Evolutionary conservation across 805 yeast genomes (phyloP).

Genomic region (Clavispora vitiphila): DNA sequence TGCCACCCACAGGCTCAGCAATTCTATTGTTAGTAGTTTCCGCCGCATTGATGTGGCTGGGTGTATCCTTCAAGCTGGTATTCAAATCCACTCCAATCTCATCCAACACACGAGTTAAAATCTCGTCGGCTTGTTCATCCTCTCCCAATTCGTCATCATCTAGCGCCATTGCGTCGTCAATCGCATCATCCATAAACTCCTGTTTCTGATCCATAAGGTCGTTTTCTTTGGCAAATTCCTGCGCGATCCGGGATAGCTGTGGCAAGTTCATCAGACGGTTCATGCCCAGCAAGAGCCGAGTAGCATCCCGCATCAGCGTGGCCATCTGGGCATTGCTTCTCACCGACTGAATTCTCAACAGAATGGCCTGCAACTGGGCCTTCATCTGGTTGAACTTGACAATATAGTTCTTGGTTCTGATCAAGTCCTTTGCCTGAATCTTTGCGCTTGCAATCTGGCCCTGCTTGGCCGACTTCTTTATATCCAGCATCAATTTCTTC

Average conservation of each 20-base stretch:
- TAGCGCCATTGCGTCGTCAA: constrained; percentile 93
- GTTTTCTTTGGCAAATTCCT: constrained; percentile 91
- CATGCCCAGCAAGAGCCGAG: constrained; percentile 78
- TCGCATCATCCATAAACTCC: constrained; percentile 97
- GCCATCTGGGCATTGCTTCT: constrained; percentile 95
- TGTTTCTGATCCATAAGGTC: constrained; percentile 98
- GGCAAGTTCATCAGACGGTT: constrained; percentile 88
- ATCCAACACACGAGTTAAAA: constrained; percentile 86
- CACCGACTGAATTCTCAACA: constrained; percentile 86
- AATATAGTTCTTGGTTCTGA: constrained; percentile 78
- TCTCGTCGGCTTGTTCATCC: constrained; percentile 87
- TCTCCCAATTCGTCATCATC: constrained; percentile 69
- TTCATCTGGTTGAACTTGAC: constrained; percentile 90
- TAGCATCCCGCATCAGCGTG: constrained; percentile 89
- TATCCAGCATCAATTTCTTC: constrained; percentile 77
- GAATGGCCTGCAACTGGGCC: constrained; percentile 92
- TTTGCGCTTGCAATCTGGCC: constrained; percentile 88
- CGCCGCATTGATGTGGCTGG: constrained; percentile 28
- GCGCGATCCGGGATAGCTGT: constrained; percentile 80
- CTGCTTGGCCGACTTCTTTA: constrained; percentile 84
- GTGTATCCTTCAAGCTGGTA: constrained; percentile 43
- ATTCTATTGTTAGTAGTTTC: constrained; percentile 25
- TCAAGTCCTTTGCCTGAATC: constrained; percentile 92
- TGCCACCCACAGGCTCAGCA: constrained; percentile 53
- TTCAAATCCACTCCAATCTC: constrained; percentile 90